These are phyloP conservation scores for Termitomyces sp. DNA, from an alignment of 768 basidiomycete species.

Conservation along the genomic window DNA sequence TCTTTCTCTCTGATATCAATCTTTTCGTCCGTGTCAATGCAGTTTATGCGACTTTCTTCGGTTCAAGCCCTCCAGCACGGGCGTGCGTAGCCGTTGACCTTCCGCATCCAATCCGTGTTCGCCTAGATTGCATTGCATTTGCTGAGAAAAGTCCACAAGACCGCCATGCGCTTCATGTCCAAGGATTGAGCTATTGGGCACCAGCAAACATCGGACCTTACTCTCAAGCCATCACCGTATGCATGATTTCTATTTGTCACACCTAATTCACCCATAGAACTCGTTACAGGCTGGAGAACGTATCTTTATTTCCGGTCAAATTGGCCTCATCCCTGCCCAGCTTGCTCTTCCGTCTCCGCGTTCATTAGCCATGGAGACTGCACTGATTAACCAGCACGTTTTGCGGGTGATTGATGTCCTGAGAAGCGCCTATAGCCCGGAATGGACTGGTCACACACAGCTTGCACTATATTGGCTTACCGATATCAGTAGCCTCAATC, in stretches of 20 bases:
- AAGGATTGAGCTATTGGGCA: conserved; percentile 96
- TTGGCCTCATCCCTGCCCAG: conserved; percentile 77
- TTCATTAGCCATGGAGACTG: conserved; percentile 58
- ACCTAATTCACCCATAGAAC: neutral
- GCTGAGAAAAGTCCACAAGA: conserved; percentile 30
- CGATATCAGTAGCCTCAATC: conserved; percentile 29
- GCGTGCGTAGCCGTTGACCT: conserved; percentile 89
- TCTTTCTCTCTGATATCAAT: conserved; percentile 79
- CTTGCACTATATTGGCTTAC: conserved; percentile 72
- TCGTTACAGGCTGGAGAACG: conserved; percentile 57
- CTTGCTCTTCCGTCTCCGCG: conserved; percentile 59
- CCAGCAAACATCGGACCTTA: conserved; percentile 99
- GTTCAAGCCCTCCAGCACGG: conserved; percentile 85
- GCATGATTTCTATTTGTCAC: conserved; percentile 17
- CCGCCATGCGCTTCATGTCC: conserved; percentile 85
- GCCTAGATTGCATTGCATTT: conserved; percentile 82
- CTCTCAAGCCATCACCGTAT: conserved; percentile 84
- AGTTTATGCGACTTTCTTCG: conserved; percentile 79
- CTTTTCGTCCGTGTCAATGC: conserved; percentile 74
- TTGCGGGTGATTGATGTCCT: conserved; percentile 60
- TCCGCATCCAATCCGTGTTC: conserved; percentile 47
- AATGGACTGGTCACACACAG: conserved; percentile 61
- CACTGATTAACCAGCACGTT: conserved; percentile 78
- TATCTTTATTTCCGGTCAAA: conserved; percentile 93
- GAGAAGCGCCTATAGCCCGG: conserved; percentile 43